Evolutionary conservation across 495 filamentous ascomycete species (phyloP).

Genomic region (Aspergillus homomorphus): DNA sequence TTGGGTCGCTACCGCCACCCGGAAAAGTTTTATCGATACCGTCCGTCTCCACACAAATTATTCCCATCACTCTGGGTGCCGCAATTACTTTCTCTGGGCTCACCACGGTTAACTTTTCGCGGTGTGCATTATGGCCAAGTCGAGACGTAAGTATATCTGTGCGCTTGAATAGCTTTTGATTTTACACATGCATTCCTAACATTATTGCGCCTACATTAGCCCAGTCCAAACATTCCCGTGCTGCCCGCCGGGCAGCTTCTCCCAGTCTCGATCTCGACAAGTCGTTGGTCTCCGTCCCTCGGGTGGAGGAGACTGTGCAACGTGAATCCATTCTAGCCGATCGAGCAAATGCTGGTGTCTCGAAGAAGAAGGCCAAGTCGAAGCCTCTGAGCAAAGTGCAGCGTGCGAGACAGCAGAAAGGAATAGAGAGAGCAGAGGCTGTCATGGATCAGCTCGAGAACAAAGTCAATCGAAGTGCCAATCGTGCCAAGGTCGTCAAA

Average conservation of each 20-base stretch:
- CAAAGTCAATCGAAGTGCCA: constrained; percentile 67
- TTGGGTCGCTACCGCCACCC: constrained; percentile 27
- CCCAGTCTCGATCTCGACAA: constrained; percentile 73
- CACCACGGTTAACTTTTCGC: not conserved
- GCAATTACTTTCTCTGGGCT: constrained; percentile 8
- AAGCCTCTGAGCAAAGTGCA: constrained; percentile 62
- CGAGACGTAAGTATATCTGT: constrained; percentile 31
- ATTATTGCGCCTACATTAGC: constrained; percentile 26
- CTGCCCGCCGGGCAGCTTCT: constrained; percentile 67
- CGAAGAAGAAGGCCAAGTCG: constrained; percentile 63
- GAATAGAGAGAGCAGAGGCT: constrained; percentile 68
- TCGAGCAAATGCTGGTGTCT: constrained; percentile 58
- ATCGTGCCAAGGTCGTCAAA: constrained; percentile 56
- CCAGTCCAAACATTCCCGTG: constrained; percentile 61
- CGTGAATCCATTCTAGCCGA: constrained; percentile 59
- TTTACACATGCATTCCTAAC: constrained; percentile 16
- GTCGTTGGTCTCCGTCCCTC: constrained; percentile 61
- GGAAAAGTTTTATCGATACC: constrained; percentile 46
- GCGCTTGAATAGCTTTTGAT: not conserved
- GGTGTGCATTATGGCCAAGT: constrained; percentile 48
- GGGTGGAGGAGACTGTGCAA: constrained; percentile 49
- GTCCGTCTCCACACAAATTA: constrained; percentile 31
- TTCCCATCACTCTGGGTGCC: constrained; percentile 11
- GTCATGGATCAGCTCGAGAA: constrained; percentile 65
- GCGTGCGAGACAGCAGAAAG: constrained; percentile 64